Conservation (phyloP, 805 yeast genomes). For the Jamesozyma spencerorum region DNA sequence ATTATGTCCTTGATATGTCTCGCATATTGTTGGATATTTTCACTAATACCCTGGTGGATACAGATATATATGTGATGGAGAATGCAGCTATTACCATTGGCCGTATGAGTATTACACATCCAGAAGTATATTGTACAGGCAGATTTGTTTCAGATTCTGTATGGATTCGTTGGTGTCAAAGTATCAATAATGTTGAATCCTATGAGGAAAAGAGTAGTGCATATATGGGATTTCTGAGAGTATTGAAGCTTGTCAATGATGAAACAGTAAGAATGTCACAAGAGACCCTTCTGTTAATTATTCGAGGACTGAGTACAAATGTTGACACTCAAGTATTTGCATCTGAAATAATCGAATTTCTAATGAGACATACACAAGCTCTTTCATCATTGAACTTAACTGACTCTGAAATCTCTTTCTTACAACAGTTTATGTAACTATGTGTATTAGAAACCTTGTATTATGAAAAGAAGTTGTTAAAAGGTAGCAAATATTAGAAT, state of each 20-base stretch:
- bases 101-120: conserved; percentile 59
- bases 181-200: conserved; percentile 58
- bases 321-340: conserved; percentile 25
- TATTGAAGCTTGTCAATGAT: conserved; percentile 15
- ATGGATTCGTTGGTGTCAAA: conserved; percentile 63
- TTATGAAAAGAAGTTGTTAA: too few relatives aligned
- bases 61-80: conserved; percentile 51
- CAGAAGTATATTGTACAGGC: conserved; percentile 49
- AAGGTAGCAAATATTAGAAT: too few relatives aligned
- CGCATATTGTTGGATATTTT: conserved; percentile 24
- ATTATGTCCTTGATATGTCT: conserved; percentile 24
- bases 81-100: conserved; percentile 88
- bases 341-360: conserved; percentile 22
- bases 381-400: conserved; percentile 17
- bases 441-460: too few relatives aligned
- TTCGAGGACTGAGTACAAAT: conserved; percentile 22
- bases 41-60: conserved; percentile 17
- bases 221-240: conserved; percentile 74
- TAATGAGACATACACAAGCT: conserved; percentile 17
- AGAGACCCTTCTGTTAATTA: conserved; percentile 18
- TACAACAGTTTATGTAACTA: conserved; percentile 22
- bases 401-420: conserved; percentile 16
- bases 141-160: conserved; percentile 26
- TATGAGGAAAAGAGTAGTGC: conserved; percentile 85
- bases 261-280: conserved; percentile 14